These are phyloP conservation scores for Amoebophrya sp. DNA, from an alignment of 169 alveolate species.

Conservation along the genomic window DNA sequence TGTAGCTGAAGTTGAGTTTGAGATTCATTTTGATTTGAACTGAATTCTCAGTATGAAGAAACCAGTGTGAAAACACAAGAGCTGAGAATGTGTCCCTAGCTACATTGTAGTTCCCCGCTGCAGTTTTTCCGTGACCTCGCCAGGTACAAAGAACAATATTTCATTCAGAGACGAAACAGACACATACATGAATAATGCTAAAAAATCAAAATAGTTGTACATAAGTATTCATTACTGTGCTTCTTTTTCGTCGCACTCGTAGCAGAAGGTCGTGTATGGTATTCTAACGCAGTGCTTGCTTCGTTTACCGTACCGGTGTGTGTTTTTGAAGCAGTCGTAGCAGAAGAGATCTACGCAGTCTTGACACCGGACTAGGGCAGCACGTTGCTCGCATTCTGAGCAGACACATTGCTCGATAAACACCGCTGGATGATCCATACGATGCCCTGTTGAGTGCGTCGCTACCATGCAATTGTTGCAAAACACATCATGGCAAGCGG, in stretches of 20 bases:
- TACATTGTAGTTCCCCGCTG: too few species aligned
- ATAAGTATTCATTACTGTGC: too few species aligned
- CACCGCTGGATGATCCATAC: conserved; percentile 35
- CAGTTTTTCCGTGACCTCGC: too few species aligned
- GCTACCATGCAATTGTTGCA: conserved; percentile 36
- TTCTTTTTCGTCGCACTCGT: conserved; percentile 36
- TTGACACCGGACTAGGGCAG: conserved; percentile 31
- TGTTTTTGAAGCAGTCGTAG: conserved; percentile 33
- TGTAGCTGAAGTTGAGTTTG: too few species aligned
- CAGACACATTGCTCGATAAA: conserved; percentile 37
- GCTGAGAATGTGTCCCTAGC: too few species aligned
- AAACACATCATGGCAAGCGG: conserved; percentile 31
- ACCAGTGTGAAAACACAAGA: too few species aligned
- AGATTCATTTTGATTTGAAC: too few species aligned
- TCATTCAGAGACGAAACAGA: too few species aligned
- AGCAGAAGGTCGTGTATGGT: conserved; percentile 34
- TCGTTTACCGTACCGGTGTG: conserved; percentile 27
- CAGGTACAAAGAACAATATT: too few species aligned
- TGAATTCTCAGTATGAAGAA: too few species aligned
- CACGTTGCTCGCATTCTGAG: conserved; percentile 29
- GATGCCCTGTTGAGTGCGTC: conserved; percentile 29
- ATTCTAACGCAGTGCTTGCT: conserved; percentile 32
- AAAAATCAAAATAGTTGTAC: too few species aligned
- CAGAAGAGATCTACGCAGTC: conserved; percentile 39
- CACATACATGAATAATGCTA: too few species aligned